Evolutionary conservation across 129 eudicot genomes (phyloP), one percentile per base, ranked within the genome.

Genomic region (Logfia minima): DNA sequence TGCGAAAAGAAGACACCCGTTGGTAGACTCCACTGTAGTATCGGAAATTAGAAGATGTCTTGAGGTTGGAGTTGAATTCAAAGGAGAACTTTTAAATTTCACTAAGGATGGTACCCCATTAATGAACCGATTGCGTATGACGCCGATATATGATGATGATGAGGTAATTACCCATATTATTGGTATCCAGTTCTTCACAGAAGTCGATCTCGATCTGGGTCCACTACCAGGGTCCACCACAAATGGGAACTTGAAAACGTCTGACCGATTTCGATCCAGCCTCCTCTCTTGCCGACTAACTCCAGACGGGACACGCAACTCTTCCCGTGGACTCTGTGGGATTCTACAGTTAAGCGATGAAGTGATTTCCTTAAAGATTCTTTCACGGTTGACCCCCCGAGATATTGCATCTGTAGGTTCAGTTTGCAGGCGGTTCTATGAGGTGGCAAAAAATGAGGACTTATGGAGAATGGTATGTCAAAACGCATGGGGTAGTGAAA

Each of bases 391-490:
- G 76, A 90, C 92, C 39, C 98, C 98, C 2, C 86, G 98, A 83
- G 98, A 93, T 85, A 87, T 93, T 75, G 98, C 98, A 6, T 84
- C 96, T 6, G 87, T 93, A 32, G 88, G 96, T 5, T 93, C 96
- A 6, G 98, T 88, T 48, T 88, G 92, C 61, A 80, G 83, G 76
- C 83, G 87, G 41, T 77, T 93, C 39, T 90, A 90, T 69, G 89
- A 88, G 80, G 76, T 88, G 19, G 88, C 93, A 32, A 90, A 78
- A 75, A 85, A 85, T 45, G 98, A 93, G 73, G 92, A 93, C 73
- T 81, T 93, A 6, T 90, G 98, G 96, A 88, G 95, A 71, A 90
- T 85, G 95, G 95, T 93, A 37, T 93, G 98, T 69, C 98, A 88
- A 72, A 93, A 88, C 77, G 96, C 94, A 0, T 93, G 98, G 98